Percentiles rank a stretch among this genome's conserved stretches.
Evolutionary conservation across 2,329 filamentous ascomycete species (phyloP).

Genomic region (Botrytis fragariae): DNA sequence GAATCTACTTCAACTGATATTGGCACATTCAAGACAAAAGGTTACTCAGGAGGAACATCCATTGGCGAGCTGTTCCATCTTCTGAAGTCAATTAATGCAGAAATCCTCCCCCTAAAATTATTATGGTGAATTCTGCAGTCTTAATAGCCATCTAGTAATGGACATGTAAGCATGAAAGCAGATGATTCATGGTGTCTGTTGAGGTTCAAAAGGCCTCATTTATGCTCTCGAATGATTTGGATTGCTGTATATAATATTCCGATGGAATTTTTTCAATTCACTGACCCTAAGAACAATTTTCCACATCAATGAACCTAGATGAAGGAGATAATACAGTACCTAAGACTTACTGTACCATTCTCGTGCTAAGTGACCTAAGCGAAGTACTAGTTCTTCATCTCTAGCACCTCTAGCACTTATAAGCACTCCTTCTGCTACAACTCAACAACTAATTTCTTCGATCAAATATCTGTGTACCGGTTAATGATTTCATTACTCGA

Average conservation of each 20-base stretch:
- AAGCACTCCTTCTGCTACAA: not conserved
- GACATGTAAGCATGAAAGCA: too few relatives aligned
- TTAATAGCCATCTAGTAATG: not conserved
- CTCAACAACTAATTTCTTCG: not conserved
- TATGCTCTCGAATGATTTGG: too few relatives aligned
- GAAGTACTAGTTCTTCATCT: not conserved
- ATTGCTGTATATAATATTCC: not conserved
- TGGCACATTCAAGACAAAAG: too few relatives aligned
- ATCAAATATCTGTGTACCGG: too few relatives aligned
- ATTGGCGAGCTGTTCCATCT: too few relatives aligned
- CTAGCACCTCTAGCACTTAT: not conserved
- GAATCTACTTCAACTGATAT: too few relatives aligned
- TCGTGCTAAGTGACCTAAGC: not conserved
- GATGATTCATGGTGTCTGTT: not conserved
- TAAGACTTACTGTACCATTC: not conserved
- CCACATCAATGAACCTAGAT: fast-evolving
- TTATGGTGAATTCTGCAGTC: fast-evolving
- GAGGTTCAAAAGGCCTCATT: not conserved
- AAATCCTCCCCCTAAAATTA: not conserved
- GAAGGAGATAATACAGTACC: not conserved
- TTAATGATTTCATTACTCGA: not conserved
- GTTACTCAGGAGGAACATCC: too few relatives aligned
- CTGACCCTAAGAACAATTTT: not conserved
- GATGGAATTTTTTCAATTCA: fast-evolving
- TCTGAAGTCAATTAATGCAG: not conserved